Percentiles rank a stretch among this genome's conserved stretches.
Conservation (phyloP, 2,329 filamentous ascomycete species). For the Alternaria angustiovoidea region DNA sequence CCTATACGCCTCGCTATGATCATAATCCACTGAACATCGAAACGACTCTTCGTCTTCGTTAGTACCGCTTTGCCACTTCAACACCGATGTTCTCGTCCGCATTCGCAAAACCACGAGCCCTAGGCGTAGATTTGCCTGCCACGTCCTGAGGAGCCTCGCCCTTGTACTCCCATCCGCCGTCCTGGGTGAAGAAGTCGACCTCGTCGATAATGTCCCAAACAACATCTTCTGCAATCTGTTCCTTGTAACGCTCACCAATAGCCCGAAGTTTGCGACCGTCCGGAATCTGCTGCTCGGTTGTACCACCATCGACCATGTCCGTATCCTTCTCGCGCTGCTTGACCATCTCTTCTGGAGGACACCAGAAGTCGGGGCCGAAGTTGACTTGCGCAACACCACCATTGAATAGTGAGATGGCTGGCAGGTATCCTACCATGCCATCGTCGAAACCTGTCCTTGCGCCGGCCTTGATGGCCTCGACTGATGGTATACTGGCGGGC, state of each 20-base stretch:
- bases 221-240: conserved; percentile 94
- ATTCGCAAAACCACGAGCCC: conserved; percentile 49
- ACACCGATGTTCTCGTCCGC: conserved; percentile 49
- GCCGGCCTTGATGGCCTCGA: conserved; percentile 73
- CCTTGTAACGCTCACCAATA: conserved; percentile 80
- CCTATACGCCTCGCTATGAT: conserved; percentile 15
- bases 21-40: neutral
- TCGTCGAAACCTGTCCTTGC: conserved; percentile 90
- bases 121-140: conserved; percentile 46
- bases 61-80: conserved; percentile 48
- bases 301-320: conserved; percentile 37
- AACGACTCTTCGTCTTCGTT: neutral
- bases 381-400: conserved; percentile 92
- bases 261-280: conserved; percentile 59
- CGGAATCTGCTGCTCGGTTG: conserved; percentile 25
- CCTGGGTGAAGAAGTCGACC: conserved; percentile 85
- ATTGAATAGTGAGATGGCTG: conserved; percentile 88
- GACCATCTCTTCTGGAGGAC: conserved; percentile 71
- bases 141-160: conserved; percentile 45
- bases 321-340: conserved; percentile 47
- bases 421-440: conserved; percentile 94
- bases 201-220: conserved; percentile 95
- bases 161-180: conserved; percentile 59
- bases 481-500: conserved; percentile 79
- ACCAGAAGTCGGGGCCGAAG: conserved; percentile 94